Base-by-base conservation (phyloP, 805 yeast genomes). In the Metschnikowia bowlesiae region DNA sequence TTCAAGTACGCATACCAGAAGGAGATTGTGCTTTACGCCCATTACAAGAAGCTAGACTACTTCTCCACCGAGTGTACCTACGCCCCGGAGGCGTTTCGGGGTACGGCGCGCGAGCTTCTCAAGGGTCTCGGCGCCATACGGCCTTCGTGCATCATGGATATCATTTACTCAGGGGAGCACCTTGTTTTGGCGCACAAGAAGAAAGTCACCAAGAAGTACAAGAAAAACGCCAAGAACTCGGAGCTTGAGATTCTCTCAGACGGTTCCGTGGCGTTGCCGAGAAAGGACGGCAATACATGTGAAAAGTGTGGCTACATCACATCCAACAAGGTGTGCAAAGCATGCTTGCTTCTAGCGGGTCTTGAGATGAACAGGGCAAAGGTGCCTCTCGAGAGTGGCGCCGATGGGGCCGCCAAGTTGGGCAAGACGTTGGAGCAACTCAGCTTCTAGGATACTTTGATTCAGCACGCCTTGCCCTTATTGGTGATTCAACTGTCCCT, bases 11-110 rank as follows among this genome's bases (percentile, higher is more conserved):
- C 96, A 8, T 94, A 94, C 67, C 97, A 94, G 64, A 94, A 94
- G 76, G 99, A 94, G 64, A 94, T 94, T 58, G 99, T 94, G 22
- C 75, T 94, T 14, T 94, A 94, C 69, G 99, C 99, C 1, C 99
- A 94, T 64, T 94, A 90, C 71, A 91, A 89, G 68, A 87, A 90
- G 62, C 74, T 94, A 46, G 99, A 94, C 69, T 94, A 94, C 64
- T 94, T 94, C 65, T 87, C 96, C 8, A 94, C 99, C 0, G 99
- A 94, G 63, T 94, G 99, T 66, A 85, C 97, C 0, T 94, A 94
- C 70, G 96, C 99, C 0, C 98, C 99, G 1, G 99, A 94, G 65
- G 98, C 99, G 0, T 94, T 94, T 62, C 76, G 99, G 57, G 99
- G 99, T 16, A 94, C 98, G 0, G 97, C 99, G 0, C 79, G 99